Evolutionary conservation across 2,329 filamentous ascomycete genomes (phyloP).

Genomic region (Trichoderma sp.): DNA sequence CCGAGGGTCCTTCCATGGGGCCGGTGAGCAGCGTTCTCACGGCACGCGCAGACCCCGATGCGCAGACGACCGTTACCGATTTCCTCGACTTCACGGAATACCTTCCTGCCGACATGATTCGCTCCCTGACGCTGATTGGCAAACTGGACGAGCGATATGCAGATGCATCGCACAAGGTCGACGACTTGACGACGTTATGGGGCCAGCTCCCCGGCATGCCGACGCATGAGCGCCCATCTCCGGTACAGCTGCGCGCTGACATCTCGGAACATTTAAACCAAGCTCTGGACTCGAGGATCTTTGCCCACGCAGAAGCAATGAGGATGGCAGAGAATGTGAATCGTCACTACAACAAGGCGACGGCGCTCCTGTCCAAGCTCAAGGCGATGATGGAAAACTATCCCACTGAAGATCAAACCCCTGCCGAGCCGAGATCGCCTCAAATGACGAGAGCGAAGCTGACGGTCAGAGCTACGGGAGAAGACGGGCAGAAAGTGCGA

Average conservation of each 20-base stretch:
- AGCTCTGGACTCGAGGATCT: slow-evolving; percentile 58
- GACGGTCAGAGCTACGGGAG: slow-evolving; percentile 46
- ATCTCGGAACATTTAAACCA: slow-evolving; percentile 61
- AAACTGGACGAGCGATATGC: slow-evolving; percentile 62
- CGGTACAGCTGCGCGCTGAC: slow-evolving; percentile 56
- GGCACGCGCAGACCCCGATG: slow-evolving; percentile 63
- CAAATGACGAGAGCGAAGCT: slow-evolving; percentile 54
- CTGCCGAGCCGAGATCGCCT: slow-evolving; percentile 55
- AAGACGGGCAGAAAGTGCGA: slow-evolving; percentile 49
- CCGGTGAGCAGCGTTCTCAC: slow-evolving; percentile 47
- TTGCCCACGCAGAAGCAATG: slow-evolving; percentile 61
- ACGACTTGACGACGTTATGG: slow-evolving; percentile 60
- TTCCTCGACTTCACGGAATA: slow-evolving; percentile 72
- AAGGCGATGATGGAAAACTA: slow-evolving; percentile 63
- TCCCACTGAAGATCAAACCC: slow-evolving; percentile 55
- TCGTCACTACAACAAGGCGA: slow-evolving; percentile 62
- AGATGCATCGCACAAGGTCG: slow-evolving; percentile 56
- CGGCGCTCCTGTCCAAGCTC: slow-evolving; percentile 60
- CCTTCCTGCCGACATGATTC: slow-evolving; percentile 65
- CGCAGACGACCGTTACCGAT: slow-evolving; percentile 68
- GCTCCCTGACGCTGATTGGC: slow-evolving; percentile 65
- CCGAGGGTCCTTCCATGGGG: slow-evolving; percentile 33
- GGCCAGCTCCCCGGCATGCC: slow-evolving; percentile 55
- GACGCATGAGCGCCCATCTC: slow-evolving; percentile 49
- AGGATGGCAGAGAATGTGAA: slow-evolving; percentile 66